These are phyloP conservation scores for Termitomyces sp. DNA, from an alignment of 768 basidiomycete genomes.

Conservation along the genomic window DNA sequence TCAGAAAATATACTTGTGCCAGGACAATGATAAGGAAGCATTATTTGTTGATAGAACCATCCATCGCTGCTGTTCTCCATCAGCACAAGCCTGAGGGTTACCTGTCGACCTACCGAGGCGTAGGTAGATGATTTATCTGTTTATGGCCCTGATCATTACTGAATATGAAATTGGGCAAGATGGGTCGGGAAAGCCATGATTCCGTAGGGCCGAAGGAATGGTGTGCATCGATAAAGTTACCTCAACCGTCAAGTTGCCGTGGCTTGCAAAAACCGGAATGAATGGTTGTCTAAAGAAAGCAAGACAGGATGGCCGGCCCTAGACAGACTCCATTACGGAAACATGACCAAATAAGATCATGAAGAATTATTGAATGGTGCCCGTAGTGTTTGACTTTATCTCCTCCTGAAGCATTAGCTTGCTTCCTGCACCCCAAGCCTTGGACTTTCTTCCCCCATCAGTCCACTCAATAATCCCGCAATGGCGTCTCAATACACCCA, in stretches of 20 bases:
- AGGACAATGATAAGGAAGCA: background rate
- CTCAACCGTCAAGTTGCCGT: background rate
- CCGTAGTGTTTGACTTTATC: slow-evolving; percentile 11
- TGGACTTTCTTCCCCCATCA: slow-evolving; percentile 20
- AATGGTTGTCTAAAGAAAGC: background rate
- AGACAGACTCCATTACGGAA: slow-evolving; percentile 1
- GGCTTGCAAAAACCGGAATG: too few relatives aligned
- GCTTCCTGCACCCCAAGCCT: slow-evolving; percentile 46
- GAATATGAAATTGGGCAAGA: background rate
- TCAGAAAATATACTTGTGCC: background rate
- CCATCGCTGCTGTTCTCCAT: background rate
- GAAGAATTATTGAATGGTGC: background rate
- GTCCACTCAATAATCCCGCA: slow-evolving; percentile 23
- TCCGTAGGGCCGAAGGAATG: background rate
- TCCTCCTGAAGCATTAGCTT: slow-evolving; percentile 72
- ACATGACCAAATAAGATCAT: slow-evolving; percentile 10
- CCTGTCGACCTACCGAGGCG: background rate
- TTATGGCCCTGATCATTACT: background rate
- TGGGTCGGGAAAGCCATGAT: background rate
- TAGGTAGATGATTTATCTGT: too few relatives aligned
- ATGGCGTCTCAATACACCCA: slow-evolving; percentile 76
- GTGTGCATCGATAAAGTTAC: background rate
- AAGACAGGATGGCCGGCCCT: background rate
- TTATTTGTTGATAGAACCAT: background rate
- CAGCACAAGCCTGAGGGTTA: background rate